phyloP scores from a whole-genome alignment of 2,329 filamentous ascomycete genomes.

The Chaetomiaceae sp. region DNA sequence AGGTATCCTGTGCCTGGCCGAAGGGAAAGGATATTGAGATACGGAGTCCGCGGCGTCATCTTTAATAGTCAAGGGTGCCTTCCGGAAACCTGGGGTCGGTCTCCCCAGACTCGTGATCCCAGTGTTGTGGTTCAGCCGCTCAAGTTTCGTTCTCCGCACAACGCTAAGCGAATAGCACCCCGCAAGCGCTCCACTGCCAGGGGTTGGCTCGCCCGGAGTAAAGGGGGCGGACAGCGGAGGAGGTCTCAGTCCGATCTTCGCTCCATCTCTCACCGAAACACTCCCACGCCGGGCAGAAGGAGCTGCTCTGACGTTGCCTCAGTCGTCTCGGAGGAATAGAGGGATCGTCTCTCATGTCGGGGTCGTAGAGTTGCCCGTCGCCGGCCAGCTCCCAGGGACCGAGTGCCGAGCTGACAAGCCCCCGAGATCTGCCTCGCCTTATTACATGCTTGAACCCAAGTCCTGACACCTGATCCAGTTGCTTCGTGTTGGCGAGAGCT shows the following conservation, averaged over 20 bases:
- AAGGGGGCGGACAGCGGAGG: not conserved
- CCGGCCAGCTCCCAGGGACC: no score
- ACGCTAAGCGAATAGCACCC: not conserved
- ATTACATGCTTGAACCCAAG: not conserved
- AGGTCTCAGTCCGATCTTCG: not conserved
- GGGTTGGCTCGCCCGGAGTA: not conserved
- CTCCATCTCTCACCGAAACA: not conserved
- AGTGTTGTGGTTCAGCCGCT: not conserved
- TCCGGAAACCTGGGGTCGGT: not conserved
- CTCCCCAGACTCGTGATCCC: not conserved
- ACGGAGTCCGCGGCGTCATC: not conserved
- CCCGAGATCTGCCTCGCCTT: not conserved
- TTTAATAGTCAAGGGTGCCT: not conserved
- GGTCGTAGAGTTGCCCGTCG: not conserved
- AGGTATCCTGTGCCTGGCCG: not conserved
- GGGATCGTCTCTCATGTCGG: not conserved
- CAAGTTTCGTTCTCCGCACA: not conserved
- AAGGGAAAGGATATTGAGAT: not conserved
- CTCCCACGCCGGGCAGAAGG: no score
- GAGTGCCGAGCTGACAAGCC: not conserved
- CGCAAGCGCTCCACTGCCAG: not conserved
- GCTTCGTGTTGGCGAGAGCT: not conserved
- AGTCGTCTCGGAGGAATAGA: no score
- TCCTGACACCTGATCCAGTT: not conserved
- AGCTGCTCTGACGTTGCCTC: no score